Base-by-base conservation (phyloP, 345 rosid genomes). In the Aurinia saxatilis region DNA sequence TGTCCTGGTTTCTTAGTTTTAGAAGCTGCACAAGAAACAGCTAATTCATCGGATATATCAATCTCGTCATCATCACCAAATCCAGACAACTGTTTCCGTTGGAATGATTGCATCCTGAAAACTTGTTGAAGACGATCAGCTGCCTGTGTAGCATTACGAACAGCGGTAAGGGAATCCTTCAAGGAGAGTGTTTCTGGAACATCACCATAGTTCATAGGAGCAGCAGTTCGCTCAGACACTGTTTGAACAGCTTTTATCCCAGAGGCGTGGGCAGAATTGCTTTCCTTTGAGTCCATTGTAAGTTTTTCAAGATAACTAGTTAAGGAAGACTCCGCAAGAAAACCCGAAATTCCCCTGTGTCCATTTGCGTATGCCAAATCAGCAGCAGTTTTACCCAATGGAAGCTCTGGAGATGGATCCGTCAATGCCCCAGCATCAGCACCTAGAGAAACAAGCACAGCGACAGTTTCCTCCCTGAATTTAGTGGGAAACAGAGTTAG, bases 141-240 rank as follows among this genome's bases (percentile, higher is more conserved):
- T 57, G 98, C 98, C 75, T 91, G 98, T 44, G 96, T 88, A 46
- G 98, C 96, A 76, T 91, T 91, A 56, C 84, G 77, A 54, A 88
- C 80, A 16, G 96, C 96, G 39, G 87, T 80, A 15, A 91, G 79
- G n/a, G 96, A 88, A 73, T 88, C 95, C 81, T 83, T 84, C 78
- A 88, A 60, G 57, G 88, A 88, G 15, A 86, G 77, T 15, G 25
- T 83, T 52, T 86, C 92, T 29, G 81, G 84, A 50, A 41, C 66
- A 60, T 81, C 88, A 40, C 75, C 78, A 48, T 74, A 70, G 71
- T 68, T 71, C 52, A 56, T 55, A 64, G 92, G 90, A 75, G 81
- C 82, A 16, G 92, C 71, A 1, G 76, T 79, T 65, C 88, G 75
- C 68, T 84, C 96, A 14, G 82, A 82, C 65, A 83, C 71, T 37